Evolutionary conservation across 2,329 filamentous ascomycete genomes (phyloP).

Genomic region (Penicillium hordei): DNA sequence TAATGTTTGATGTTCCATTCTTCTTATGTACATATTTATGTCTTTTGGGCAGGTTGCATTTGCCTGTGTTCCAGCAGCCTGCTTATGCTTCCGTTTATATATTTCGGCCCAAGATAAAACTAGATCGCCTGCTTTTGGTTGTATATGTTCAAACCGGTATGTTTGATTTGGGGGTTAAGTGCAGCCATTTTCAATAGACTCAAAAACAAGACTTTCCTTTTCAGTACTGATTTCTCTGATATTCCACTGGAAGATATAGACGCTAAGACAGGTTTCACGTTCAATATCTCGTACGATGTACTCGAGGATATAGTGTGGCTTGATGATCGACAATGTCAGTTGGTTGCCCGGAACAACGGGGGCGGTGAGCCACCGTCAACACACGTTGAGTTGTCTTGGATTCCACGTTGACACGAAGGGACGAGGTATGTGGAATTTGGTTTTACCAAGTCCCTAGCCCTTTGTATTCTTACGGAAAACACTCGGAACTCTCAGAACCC

Average conservation of each 20-base stretch:
- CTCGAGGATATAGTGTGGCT: background rate
- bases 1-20: slow-evolving; percentile 13
- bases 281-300: background rate
- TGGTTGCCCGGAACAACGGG: slow-evolving; percentile 21
- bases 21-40: slow-evolving; percentile 19
- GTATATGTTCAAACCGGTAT: background rate
- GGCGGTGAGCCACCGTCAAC: slow-evolving; percentile 22
- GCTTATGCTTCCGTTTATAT: slow-evolving; percentile 1
- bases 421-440: background rate
- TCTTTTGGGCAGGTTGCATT: slow-evolving; percentile 12
- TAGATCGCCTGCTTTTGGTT: background rate
- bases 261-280: background rate
- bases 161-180: background rate
- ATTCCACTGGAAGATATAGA: background rate
- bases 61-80: slow-evolving; percentile 1
- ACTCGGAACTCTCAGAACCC: background rate
- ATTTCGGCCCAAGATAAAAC: background rate
- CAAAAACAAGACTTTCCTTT: background rate
- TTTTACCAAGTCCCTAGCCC: slow-evolving; percentile 2
- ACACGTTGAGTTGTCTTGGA: slow-evolving; percentile 2
- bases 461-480: background rate
- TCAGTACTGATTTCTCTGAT: background rate
- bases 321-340: slow-evolving; percentile 9
- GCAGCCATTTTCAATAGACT: background rate
- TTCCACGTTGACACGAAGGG: slow-evolving; percentile 6